Evolutionary conservation across 495 filamentous ascomycete genomes (phyloP), one percentile per base, ranked within the genome.

Genomic region (Aspergillus sclerotioniger): DNA sequence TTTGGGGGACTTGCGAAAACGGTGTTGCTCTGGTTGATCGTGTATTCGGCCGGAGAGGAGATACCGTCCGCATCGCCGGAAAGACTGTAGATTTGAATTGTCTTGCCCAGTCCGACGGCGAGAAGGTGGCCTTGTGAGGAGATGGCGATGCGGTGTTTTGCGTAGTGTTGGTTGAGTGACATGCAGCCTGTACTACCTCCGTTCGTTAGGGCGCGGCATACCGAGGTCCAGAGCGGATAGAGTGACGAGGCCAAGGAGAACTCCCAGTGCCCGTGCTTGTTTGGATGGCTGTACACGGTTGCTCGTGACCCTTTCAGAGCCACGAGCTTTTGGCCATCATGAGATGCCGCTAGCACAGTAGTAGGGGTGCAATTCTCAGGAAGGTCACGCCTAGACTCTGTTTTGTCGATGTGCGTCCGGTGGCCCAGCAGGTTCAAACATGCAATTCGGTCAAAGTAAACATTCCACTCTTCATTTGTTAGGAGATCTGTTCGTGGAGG

Each of bases 51-150:
- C 13, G 62, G 62, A 1, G 51, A 29, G 6, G 39, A 7, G 33
- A 50, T 29, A 20, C n/a, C 52, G 15, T 53, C 44, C 6, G 55
- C 32, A 15, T 50, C 39, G 3, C 46, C 29, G 29, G 17, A 13
- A 2, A 63, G 57, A 6, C 48, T 54, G 43, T 64, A 67, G 17
- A 67, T 57, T 39, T 67, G 65, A 29, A 67, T 59, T 0, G 56
- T 58, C 28, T 47, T 56, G 3, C 59, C 61, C 51, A 62, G 46
- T 3, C 50, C 61, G 10, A 64, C 32, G 19, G 65, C 65, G 13
- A 67, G 33, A 12, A 64, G 52, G 17, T 51, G 33, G 10, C 61
- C 56, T 16, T 37, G 3, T 1, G 56, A 58, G 1, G 65, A 67
- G n/a, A 64, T 33, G 8, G 65, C 59, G 8, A 67, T 56, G 46